A percentile compares a stretch with the other conserved stretches of the same genome.
Conservation (phyloP, 2,329 filamentous ascomycete species). For the Eutypa lata region DNA sequence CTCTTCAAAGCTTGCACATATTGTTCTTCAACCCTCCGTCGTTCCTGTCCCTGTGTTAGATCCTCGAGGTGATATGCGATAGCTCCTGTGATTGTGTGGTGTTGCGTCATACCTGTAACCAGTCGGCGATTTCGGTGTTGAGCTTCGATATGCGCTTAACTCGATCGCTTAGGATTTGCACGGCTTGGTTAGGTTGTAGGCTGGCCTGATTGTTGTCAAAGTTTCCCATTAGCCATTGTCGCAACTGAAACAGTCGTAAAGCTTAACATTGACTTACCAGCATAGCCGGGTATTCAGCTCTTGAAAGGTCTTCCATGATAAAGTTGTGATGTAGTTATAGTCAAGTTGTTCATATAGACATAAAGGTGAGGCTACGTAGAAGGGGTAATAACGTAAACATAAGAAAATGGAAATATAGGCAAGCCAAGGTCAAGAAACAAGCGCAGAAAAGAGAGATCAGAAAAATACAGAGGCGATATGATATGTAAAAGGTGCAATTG, state of each 20-base stretch:
- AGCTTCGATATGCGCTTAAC: slow-evolving; percentile 81
- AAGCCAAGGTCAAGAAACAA: slow-evolving; percentile 10
- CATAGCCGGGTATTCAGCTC: slow-evolving; percentile 90
- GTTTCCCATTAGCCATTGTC: slow-evolving; percentile 11
- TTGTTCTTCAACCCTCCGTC: slow-evolving; percentile 83
- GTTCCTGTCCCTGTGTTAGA: slow-evolving; percentile 61
- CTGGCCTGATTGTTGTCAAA: slow-evolving; percentile 55
- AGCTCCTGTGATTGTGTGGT: slow-evolving; percentile 9
- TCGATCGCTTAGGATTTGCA: slow-evolving; percentile 78
- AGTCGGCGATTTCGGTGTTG: slow-evolving; percentile 91
- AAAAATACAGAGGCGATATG: background rate
- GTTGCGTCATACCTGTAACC: slow-evolving; percentile 72
- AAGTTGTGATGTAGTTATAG: slow-evolving; percentile 7
- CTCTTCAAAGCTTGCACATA: slow-evolving; percentile 82
- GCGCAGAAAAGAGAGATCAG: background rate
- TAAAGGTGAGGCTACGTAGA: slow-evolving; percentile 16
- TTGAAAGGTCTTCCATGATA: slow-evolving; percentile 71
- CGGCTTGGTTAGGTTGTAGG: slow-evolving; percentile 79
- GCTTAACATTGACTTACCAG: slow-evolving; percentile 64
- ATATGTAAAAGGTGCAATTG: background rate
- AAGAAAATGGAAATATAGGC: slow-evolving; percentile 11
- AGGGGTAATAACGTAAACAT: slow-evolving; percentile 26
- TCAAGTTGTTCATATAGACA: slow-evolving; percentile 29
- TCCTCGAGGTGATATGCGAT: slow-evolving; percentile 7
- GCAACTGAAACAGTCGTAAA: slow-evolving; percentile 1